Conservation (phyloP, 192 early-diverging fungal species). For the Entrophospora sp. region DNA sequence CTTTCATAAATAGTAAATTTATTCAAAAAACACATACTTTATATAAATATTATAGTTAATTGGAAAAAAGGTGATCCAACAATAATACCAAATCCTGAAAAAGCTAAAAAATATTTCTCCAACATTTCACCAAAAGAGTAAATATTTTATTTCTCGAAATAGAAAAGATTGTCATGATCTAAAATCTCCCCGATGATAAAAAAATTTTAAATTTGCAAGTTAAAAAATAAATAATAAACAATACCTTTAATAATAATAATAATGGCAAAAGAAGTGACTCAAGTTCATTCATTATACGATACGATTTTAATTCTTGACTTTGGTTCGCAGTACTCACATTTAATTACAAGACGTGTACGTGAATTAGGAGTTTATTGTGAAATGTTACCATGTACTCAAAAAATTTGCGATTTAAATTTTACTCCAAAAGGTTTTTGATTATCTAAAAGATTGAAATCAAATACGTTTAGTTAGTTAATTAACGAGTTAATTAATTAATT, state of each 20-base stretch:
- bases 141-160: too few relatives aligned
- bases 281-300: slow-evolving; percentile 81
- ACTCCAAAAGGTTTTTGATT: slow-evolving; percentile 75
- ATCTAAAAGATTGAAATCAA: background rate
- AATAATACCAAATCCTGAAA: slow-evolving; percentile 63
- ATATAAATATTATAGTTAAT: slow-evolving; percentile 58
- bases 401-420: slow-evolving; percentile 87
- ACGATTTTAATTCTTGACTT: slow-evolving; percentile 98
- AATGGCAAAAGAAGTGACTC: slow-evolving; percentile 35
- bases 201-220: too few relatives aligned
- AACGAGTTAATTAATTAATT: background rate
- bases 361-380: slow-evolving; percentile 99
- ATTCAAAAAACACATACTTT: background rate
- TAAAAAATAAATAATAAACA: too few relatives aligned
- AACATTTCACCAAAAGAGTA: too few relatives aligned
- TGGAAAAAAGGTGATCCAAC: slow-evolving; percentile 65
- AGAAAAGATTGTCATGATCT: too few relatives aligned
- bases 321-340: slow-evolving; percentile 97
- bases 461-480: too few relatives aligned
- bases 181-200: too few relatives aligned
- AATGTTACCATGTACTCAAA: slow-evolving; percentile 92
- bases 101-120: slow-evolving; percentile 9
- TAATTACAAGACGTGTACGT: slow-evolving; percentile 92
- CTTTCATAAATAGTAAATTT: background rate
- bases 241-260: too few relatives aligned